Conservation (phyloP, 257 asterid genomes). For the Eustoma russellianum region DNA sequence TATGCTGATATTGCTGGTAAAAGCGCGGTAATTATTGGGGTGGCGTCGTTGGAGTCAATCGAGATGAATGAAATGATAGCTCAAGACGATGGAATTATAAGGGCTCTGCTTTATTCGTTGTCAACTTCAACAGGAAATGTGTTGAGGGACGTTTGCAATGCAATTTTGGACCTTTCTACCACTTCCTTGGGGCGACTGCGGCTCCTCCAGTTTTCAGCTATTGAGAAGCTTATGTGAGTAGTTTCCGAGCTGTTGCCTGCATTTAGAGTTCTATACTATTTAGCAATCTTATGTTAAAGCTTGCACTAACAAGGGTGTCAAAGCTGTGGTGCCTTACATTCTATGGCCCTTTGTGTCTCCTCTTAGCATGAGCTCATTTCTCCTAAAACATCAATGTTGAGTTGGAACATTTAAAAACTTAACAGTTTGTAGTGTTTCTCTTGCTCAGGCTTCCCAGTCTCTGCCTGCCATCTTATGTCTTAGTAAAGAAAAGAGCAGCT, state of each 20-base stretch:
- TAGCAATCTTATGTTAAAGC: background rate
- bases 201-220: slow-evolving; percentile 39
- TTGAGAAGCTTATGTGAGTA: slow-evolving; percentile 56
- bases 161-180: slow-evolving; percentile 59
- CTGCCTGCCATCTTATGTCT: slow-evolving; percentile 19
- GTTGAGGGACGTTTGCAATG: slow-evolving; percentile 57
- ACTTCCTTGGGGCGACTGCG: slow-evolving; percentile 42
- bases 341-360: background rate
- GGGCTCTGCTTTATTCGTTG: slow-evolving; percentile 40
- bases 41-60: slow-evolving; percentile 43
- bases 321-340: no score
- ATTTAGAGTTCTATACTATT: background rate
- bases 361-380: background rate
- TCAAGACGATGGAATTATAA: slow-evolving; percentile 38
- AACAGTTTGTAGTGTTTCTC: slow-evolving; percentile 43
- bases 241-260: background rate
- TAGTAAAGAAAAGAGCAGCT: slow-evolving; percentile 11
- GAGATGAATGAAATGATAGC: slow-evolving; percentile 54
- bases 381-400: background rate
- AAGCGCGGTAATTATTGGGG: slow-evolving; percentile 49
- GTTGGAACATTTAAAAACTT: slow-evolving; percentile 7
- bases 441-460: slow-evolving; percentile 43
- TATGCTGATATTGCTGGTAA: slow-evolving; percentile 40
- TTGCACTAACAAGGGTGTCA: no score
- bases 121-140: slow-evolving; percentile 25